Percentiles rank a stretch among this genome's conserved stretches.
These are phyloP conservation scores for Eucommia ulmoides DNA, from an alignment of 257 asterid species.

Conservation along the genomic window DNA sequence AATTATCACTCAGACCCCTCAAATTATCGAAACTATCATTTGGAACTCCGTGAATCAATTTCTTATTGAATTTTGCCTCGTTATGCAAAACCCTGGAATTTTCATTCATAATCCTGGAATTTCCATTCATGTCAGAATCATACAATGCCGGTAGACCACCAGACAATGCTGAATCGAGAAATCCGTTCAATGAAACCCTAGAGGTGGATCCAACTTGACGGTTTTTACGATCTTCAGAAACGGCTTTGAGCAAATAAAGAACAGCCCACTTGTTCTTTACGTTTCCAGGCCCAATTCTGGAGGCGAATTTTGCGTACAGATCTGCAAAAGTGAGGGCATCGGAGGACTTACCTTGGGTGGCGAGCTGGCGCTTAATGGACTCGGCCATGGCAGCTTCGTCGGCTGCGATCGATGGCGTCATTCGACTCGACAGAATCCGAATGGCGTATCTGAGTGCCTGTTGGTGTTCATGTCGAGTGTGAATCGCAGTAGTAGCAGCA, in stretches of 20 bases:
- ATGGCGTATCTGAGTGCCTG: constrained; percentile 70
- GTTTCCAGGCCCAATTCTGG: constrained; percentile 64
- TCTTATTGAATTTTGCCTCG: constrained; percentile 11
- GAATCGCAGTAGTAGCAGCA: neutral
- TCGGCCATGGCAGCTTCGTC: constrained; percentile 80
- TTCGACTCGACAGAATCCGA: constrained; percentile 85
- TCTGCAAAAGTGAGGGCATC: constrained; percentile 89
- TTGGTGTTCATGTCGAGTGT: constrained; percentile 30
- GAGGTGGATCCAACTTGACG: constrained; percentile 23
- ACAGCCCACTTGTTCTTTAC: constrained; percentile 86
- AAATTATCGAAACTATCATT: constrained; percentile 19
- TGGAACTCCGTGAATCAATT: constrained; percentile 17
- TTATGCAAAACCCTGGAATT: constrained; percentile 12
- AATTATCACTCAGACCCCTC: constrained; percentile 21
- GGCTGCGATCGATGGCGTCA: constrained; percentile 63
- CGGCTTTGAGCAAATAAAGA: constrained; percentile 74
- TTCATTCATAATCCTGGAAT: constrained; percentile 7
- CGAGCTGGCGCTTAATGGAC: constrained; percentile 84
- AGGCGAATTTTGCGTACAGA: constrained; percentile 53
- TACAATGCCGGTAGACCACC: constrained; percentile 65
- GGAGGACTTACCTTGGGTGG: constrained; percentile 90
- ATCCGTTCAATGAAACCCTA: constrained; percentile 29
- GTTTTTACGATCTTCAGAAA: constrained; percentile 63
- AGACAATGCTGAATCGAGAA: constrained; percentile 42
- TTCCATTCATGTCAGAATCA: constrained; percentile 21